Conservation (phyloP, 108 stramenopile genomes). For the Fragilaria radians region DNA sequence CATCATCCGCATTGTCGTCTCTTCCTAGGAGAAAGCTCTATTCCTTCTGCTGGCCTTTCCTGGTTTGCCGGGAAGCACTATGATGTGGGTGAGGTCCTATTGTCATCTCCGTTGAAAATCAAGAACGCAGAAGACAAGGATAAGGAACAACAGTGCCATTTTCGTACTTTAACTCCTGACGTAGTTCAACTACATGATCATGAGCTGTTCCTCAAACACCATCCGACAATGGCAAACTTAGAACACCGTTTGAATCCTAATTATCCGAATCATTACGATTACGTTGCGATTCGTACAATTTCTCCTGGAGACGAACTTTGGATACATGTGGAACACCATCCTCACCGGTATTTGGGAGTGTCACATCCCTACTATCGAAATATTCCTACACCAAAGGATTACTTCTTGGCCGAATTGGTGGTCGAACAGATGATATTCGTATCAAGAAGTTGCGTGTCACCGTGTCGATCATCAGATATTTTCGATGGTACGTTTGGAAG, state of each 20-base stretch:
- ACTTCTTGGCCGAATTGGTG: not conserved
- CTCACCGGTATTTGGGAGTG: not conserved
- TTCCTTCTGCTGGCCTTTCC: slow-evolving; percentile 5
- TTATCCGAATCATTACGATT: not conserved
- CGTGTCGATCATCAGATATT: no score
- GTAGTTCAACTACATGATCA: not conserved
- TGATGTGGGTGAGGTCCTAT: not conserved
- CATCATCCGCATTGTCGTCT: slow-evolving; percentile 2
- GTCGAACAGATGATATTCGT: no score
- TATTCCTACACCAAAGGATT: slow-evolving; percentile 1
- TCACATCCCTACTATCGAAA: not conserved
- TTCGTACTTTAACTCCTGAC: not conserved
- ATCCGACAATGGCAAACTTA: slow-evolving; percentile 4
- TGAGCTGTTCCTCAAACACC: slow-evolving; percentile 4
- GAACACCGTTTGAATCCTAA: not conserved
- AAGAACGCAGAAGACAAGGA: not conserved
- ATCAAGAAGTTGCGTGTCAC: no score
- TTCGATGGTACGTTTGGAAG: no score
- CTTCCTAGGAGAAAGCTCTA: slow-evolving; percentile 6
- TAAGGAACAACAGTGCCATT: no score
- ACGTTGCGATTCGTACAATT: slow-evolving; percentile 1
- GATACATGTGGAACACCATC: not conserved
- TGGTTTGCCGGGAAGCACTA: slow-evolving; percentile 7
- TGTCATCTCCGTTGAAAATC: not conserved
- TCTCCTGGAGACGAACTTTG: slow-evolving; percentile 4